Percentiles rank a stretch among this genome's conserved stretches.
Evolutionary conservation across 192 early-diverging fungal genomes (phyloP).

Genomic region (Irineochytrium annulatum): DNA sequence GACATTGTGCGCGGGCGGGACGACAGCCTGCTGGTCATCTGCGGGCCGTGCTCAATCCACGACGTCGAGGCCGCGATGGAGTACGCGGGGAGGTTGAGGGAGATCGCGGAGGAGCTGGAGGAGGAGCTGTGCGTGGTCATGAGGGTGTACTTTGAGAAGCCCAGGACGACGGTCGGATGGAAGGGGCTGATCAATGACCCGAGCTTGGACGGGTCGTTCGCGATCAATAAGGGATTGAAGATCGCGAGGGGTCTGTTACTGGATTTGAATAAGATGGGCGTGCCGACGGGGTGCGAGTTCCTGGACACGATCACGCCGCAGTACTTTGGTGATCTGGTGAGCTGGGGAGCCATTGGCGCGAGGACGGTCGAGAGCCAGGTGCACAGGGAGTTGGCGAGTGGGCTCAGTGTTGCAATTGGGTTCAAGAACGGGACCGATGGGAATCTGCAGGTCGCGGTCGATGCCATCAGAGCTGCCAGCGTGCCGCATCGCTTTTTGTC

Average conservation of each 20-base stretch:
- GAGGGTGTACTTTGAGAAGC: constrained; percentile 98
- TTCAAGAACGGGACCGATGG: constrained; percentile 86
- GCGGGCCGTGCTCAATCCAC: constrained; percentile 97
- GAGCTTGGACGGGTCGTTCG: constrained; percentile 61
- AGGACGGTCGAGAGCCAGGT: constrained; percentile 2
- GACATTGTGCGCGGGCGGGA: constrained; percentile 72
- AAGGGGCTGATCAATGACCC: constrained; percentile 82
- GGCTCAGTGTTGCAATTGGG: background rate
- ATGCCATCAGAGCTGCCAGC: constrained; percentile 85
- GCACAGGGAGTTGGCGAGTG: constrained; percentile 38
- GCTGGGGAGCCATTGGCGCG: constrained; percentile 93
- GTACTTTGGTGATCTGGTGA: constrained; percentile 86
- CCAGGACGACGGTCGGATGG: constrained; percentile 91
- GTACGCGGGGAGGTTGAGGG: constrained; percentile 54
- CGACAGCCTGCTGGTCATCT: constrained; percentile 88
- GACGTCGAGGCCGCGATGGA: constrained; percentile 80
- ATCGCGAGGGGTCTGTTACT: constrained; percentile 73
- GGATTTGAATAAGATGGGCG: constrained; percentile 65
- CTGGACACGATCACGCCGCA: constrained; percentile 96
- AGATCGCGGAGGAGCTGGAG: constrained; percentile 21
- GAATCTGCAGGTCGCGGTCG: constrained; percentile 77
- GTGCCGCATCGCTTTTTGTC: constrained; percentile 85
- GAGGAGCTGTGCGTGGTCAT: constrained; percentile 77
- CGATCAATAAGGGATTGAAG: constrained; percentile 92
- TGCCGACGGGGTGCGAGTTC: constrained; percentile 83